A percentile compares a stretch with the other conserved stretches of the same genome.
Evolutionary conservation across 495 filamentous ascomycete species (phyloP).

Genomic region (Daldinia concentrica): DNA sequence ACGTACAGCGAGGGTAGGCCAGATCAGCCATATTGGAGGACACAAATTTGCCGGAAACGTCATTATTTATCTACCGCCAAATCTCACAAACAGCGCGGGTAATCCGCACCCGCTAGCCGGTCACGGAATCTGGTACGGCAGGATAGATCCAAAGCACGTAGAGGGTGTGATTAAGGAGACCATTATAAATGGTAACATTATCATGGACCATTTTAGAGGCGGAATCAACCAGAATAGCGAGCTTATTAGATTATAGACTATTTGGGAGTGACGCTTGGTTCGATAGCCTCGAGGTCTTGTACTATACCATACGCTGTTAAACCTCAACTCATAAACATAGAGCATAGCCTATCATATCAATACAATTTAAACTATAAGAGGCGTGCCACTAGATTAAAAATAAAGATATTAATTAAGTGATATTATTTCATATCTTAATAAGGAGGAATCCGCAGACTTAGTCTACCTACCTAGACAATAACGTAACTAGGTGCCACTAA

Average conservation of each 20-base stretch:
- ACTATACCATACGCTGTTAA: not conserved
- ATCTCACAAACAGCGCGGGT: constrained; percentile 48
- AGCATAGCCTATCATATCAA: not conserved
- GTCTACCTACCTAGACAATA: not conserved
- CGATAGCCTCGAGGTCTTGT: not conserved
- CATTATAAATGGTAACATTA: constrained; percentile 73
- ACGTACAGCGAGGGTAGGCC: constrained; percentile 66
- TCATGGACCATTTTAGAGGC: constrained; percentile 79
- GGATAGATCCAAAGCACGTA: constrained; percentile 86
- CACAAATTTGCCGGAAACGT: constrained; percentile 96
- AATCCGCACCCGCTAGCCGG: constrained; percentile 71
- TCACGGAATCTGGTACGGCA: constrained; percentile 91
- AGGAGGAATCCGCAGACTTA: not conserved
- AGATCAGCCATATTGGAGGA: constrained; percentile 89
- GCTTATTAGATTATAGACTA: constrained; percentile 52
- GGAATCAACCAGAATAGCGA: constrained; percentile 60
- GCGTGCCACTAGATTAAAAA: not conserved
- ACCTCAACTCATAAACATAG: not conserved
- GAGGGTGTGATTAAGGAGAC: constrained; percentile 88
- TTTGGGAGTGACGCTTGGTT: not conserved
- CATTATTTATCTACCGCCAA: constrained; percentile 84
- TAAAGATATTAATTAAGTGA: not conserved
- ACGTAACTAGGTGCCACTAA: not conserved
- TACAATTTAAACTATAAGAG: not conserved
- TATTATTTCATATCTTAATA: not conserved